phyloP scores from a whole-genome alignment of 345 rosid genomes.

The Citrus hindsii region DNA sequence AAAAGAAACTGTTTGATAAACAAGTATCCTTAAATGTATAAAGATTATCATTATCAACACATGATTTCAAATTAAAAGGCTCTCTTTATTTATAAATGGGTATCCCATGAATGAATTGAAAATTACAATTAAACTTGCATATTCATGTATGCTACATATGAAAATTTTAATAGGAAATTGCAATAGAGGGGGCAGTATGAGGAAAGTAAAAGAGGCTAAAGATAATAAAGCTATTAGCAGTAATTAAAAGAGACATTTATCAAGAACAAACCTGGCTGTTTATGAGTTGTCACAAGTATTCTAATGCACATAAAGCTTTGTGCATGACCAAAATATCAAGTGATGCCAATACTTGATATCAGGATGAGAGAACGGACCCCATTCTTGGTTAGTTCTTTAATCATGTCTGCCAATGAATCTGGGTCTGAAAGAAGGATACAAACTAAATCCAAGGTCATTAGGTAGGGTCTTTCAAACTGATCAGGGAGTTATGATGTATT shows the following conservation, averaged over 20 bases:
- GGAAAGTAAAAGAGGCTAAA: neutral
- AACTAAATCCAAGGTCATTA: neutral
- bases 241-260: neutral
- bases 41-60: neutral
- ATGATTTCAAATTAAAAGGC: neutral
- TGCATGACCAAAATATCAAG: neutral
- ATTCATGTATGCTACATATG: neutral
- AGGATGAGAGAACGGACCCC: neutral
- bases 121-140: neutral
- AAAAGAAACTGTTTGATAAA: neutral
- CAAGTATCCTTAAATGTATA: neutral
- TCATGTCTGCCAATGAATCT: neutral
- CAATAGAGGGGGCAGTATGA: neutral
- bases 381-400: neutral
- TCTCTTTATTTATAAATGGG: neutral
- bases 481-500: neutral
- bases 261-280: neutral
- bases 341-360: neutral
- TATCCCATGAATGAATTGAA: neutral
- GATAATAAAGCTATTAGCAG: neutral
- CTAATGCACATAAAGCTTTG: neutral
- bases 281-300: neutral
- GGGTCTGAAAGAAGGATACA: slow-evolving; percentile 3
- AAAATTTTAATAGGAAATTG: neutral
- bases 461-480: neutral